phyloP scores from a whole-genome alignment of 2,329 filamentous ascomycete species.

The Fusarium sp. region DNA sequence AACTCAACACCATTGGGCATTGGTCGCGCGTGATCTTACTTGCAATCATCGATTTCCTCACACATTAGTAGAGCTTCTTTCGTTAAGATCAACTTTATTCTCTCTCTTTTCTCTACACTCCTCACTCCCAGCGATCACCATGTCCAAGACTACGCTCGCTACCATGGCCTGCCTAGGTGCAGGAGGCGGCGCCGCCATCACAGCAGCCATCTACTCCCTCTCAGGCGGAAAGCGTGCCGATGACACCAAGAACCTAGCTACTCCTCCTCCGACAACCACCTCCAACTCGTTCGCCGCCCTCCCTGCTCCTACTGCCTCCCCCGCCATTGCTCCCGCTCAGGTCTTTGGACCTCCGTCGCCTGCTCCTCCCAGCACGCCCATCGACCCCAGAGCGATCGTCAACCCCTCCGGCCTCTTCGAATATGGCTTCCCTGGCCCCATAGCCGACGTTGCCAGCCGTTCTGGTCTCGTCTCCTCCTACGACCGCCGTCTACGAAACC shows the following conservation, averaged over 20 bases:
- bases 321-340: slow-evolving; percentile 72
- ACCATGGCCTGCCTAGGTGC: slow-evolving; percentile 83
- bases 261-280: slow-evolving; percentile 52
- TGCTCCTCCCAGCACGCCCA: slow-evolving; percentile 51
- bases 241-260: slow-evolving; percentile 51
- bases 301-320: slow-evolving; percentile 49
- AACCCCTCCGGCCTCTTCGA: slow-evolving; percentile 84
- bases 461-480: slow-evolving; percentile 87
- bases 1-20: slow-evolving; percentile 35
- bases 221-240: slow-evolving; percentile 65
- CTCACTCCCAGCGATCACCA: slow-evolving; percentile 54
- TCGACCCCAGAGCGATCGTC: slow-evolving; percentile 66
- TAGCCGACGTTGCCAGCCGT: slow-evolving; percentile 84
- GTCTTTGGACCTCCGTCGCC: slow-evolving; percentile 58
- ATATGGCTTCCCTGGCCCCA: slow-evolving; percentile 92
- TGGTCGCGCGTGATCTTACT: slow-evolving; percentile 28
- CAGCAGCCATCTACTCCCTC: slow-evolving; percentile 76
- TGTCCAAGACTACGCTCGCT: slow-evolving; percentile 85
- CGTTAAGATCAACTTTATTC: slow-evolving; percentile 8
- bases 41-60: background rate
- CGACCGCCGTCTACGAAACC: slow-evolving; percentile 92
- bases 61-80: background rate
- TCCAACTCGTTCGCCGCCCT: slow-evolving; percentile 51
- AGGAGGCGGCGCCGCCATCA: slow-evolving; percentile 82
- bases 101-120: background rate